Evolutionary conservation across 73 alveolate genomes (phyloP).

Genomic region (Paramecium octaurelia): DNA sequence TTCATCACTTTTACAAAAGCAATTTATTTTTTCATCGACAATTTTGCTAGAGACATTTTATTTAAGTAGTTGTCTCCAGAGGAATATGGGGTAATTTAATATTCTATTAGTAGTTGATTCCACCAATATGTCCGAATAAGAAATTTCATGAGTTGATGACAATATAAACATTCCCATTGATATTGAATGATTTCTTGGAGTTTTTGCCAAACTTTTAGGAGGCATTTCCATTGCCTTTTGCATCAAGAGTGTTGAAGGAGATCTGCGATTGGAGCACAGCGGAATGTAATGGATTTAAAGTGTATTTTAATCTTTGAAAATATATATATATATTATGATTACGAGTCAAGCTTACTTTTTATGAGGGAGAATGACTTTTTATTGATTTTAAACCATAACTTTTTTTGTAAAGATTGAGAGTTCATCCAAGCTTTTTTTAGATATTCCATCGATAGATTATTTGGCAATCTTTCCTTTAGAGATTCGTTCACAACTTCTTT

Average conservation of each 20-base stretch:
- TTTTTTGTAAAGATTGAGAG: slow-evolving; percentile 33
- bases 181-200: not conserved
- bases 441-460: not conserved
- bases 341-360: not conserved
- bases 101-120: not conserved
- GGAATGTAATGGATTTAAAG: slow-evolving; percentile 51
- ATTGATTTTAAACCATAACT: not conserved
- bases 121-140: not conserved
- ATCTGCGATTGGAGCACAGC: slow-evolving; percentile 21
- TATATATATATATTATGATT: not conserved
- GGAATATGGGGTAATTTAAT: not conserved
- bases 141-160: slow-evolving; percentile 39
- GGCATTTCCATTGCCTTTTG: slow-evolving; percentile 23
- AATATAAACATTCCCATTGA: slow-evolving; percentile 3
- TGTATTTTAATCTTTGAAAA: slow-evolving; percentile 17
- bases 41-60: slow-evolving; percentile 28
- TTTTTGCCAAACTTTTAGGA: slow-evolving; percentile 5
- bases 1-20: not conserved
- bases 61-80: not conserved
- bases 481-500: not conserved
- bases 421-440: slow-evolving; percentile 28
- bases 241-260: not conserved
- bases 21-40: not conserved
- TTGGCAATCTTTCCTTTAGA: not conserved
- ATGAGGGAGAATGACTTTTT: slow-evolving; percentile 8